Evolutionary conservation across 1,284 basidiomycete genomes (phyloP), one percentile per base, ranked within the genome.

Genomic region (Grifola frondosa): DNA sequence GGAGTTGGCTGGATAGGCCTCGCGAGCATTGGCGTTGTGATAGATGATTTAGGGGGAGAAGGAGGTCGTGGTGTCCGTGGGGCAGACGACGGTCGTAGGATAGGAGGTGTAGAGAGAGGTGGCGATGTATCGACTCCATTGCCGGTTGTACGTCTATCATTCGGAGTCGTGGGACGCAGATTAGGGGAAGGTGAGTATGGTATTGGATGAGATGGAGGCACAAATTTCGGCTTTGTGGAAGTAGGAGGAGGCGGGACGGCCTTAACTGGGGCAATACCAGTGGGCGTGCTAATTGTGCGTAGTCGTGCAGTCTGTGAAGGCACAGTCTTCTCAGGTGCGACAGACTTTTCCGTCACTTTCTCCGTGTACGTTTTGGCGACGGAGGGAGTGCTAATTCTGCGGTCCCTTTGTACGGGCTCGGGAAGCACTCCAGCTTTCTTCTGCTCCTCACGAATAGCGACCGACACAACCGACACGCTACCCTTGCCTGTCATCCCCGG

Each of bases 401-500:
- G 61, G 41, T 65, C 56, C 41, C 69, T 60, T 34, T 44, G 41
- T 10, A 36, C 45, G 13, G 37, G 33, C 32, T 50, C 44, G n/a
- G n/a, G n/a, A n/a, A n/a, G n/a, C n/a, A n/a, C n/a, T n/a, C n/a
- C n/a, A n/a, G n/a, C n/a, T 20, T 8, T 44, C 17, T 26, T 39
- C 21, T 32, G 23, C 19, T 53, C 51, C 12, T 54, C 52, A 0
- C 43, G 42, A 7, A 49, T 48, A 15, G 52, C 46, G 11, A 52
- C 46, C 37, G 61, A 44, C 30, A 56, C 48, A 6, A 46, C 54
- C 11, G 54, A 46, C 16, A 47, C 46, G 7, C 46, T 48, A 2
- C 49, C 55, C 45, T 65, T 69, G 5, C 67, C 56, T 3, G 67
- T 63, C 71, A 88, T 74, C 6, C 85, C 85, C 16, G 84, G 82